phyloP scores from a whole-genome alignment of 2,329 filamentous ascomycete genomes.

The Fusarium tuaranense region DNA sequence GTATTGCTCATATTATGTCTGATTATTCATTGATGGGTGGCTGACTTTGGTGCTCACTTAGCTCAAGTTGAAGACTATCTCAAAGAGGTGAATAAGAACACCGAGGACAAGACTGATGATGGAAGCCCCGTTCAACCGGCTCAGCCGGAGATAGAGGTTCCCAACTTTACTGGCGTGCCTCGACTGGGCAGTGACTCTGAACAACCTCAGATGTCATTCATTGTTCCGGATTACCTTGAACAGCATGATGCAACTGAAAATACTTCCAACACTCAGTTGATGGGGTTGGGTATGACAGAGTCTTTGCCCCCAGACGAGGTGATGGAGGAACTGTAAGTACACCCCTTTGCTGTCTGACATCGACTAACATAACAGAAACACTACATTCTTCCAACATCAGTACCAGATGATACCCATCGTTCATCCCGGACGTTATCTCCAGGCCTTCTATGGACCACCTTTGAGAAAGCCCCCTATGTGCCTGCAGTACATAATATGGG shows the following conservation, averaged over 20 bases:
- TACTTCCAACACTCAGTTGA: constrained; percentile 60
- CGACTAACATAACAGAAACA: constrained; percentile 63
- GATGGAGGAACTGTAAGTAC: constrained; percentile 81
- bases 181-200: constrained; percentile 6
- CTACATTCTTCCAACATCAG: constrained; percentile 80
- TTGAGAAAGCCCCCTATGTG: constrained; percentile 84
- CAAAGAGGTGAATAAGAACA: constrained; percentile 68
- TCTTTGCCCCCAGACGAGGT: constrained; percentile 81
- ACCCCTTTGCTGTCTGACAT: not conserved
- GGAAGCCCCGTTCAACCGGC: constrained; percentile 38
- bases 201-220: constrained; percentile 20
- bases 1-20: constrained; percentile 59
- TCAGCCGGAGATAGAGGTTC: constrained; percentile 23
- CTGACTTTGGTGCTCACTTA: constrained; percentile 55
- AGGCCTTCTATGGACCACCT: constrained; percentile 77
- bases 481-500: constrained; percentile 89
- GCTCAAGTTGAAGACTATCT: constrained; percentile 86
- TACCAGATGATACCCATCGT: constrained; percentile 81
- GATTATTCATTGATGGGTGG: not conserved
- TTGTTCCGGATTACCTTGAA: constrained; percentile 24
- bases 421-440: constrained; percentile 80
- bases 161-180: constrained; percentile 14
- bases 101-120: constrained; percentile 41
- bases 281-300: constrained; percentile 85
- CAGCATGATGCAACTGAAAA: constrained; percentile 16